Evolutionary conservation across 306 rosid genomes (phyloP).

Genomic region (Sesbania bispinosa): DNA sequence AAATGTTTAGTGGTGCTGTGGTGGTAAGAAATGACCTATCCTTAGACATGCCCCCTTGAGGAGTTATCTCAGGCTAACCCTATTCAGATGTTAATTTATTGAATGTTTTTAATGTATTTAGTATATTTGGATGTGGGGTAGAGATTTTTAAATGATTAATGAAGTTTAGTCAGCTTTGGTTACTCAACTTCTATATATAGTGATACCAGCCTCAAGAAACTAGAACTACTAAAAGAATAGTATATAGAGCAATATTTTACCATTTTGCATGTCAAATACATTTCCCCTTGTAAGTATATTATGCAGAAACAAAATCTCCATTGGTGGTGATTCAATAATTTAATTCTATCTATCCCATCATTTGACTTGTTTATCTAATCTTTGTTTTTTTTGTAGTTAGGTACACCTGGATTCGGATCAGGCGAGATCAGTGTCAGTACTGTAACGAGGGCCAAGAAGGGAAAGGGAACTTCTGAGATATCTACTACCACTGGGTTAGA

Average conservation of each 20-base stretch:
- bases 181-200: neutral
- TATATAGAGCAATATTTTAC: neutral
- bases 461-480: conserved; percentile 50
- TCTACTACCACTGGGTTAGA: conserved; percentile 54
- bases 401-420: conserved; percentile 42
- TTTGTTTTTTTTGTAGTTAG: conserved; percentile 44
- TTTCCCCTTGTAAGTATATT: neutral
- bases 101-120: neutral
- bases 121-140: neutral
- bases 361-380: conserved; percentile 25
- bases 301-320: neutral
- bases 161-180: conserved; percentile 5
- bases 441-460: conserved; percentile 44
- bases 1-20: neutral
- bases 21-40: neutral
- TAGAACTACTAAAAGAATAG: neutral
- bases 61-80: conserved; percentile 2
- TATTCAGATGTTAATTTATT: neutral
- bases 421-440: conserved; percentile 40
- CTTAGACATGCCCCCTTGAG: neutral
- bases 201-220: neutral
- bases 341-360: neutral
- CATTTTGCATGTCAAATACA: neutral
- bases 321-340: conserved; percentile 14
- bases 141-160: neutral